phyloP scores from a whole-genome alignment of 441 rosid genomes.

The Eutrema salsugineum region DNA sequence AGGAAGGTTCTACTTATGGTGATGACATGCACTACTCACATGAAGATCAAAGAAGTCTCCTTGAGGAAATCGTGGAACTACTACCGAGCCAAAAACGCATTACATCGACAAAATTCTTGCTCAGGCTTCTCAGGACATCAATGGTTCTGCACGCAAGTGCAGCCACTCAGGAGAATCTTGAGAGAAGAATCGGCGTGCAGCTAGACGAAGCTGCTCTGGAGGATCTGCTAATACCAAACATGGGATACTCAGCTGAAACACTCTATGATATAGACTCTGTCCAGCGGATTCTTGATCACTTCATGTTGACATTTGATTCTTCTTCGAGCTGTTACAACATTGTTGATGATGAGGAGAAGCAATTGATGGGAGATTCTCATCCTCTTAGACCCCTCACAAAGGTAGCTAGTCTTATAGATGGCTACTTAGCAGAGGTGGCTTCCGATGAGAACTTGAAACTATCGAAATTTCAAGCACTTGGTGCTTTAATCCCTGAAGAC shows the following conservation, averaged over 20 bases:
- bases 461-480: conserved; percentile 71
- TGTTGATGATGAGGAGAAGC: conserved; percentile 48
- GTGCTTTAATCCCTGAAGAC: conserved; percentile 69
- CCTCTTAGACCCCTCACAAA: conserved; percentile 52
- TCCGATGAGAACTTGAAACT: conserved; percentile 84
- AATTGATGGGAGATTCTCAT: conserved; percentile 45
- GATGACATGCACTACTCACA: conserved; percentile 36
- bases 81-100: conserved; percentile 54
- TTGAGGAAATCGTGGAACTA: conserved; percentile 73
- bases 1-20: conserved; percentile 32
- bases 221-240: conserved; percentile 85
- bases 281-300: conserved; percentile 85
- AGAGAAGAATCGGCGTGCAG: conserved; percentile 69
- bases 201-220: conserved; percentile 74
- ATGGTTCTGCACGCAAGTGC: conserved; percentile 54
- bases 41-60: conserved; percentile 55
- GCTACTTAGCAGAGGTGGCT: conserved; percentile 88
- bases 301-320: conserved; percentile 40
- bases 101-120: conserved; percentile 73
- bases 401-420: conserved; percentile 81
- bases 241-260: conserved; percentile 69
- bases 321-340: conserved; percentile 29
- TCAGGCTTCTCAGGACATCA: conserved; percentile 78
- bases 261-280: conserved; percentile 84
- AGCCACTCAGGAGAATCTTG: conserved; percentile 59